Evolutionary conservation across 306 rosid species (phyloP).

Genomic region (Pyrus bretschneideri): DNA sequence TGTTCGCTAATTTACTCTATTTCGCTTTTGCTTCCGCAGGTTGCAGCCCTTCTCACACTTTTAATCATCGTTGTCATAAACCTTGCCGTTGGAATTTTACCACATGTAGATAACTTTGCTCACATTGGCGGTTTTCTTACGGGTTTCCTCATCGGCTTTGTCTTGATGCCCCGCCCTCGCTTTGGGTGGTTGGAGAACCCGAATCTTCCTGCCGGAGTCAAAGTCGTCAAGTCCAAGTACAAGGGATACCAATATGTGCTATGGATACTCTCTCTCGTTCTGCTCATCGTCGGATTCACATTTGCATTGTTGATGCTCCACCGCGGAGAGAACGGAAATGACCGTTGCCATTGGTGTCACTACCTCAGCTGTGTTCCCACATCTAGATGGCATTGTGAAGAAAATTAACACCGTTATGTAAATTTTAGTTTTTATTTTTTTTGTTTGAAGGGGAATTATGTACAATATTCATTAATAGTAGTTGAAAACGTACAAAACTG

Average conservation of each 20-base stretch:
- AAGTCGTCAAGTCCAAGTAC: slow-evolving; percentile 49
- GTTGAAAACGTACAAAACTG: no score
- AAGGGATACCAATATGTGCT: slow-evolving; percentile 64
- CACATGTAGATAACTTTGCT: slow-evolving; percentile 78
- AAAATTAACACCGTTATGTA: slow-evolving; percentile 6
- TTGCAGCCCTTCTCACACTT: slow-evolving; percentile 63
- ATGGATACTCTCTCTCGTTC: slow-evolving; percentile 46
- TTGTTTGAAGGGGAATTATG: no score
- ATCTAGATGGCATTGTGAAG: slow-evolving; percentile 59
- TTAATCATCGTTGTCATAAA: slow-evolving; percentile 55
- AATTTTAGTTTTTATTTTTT: background rate
- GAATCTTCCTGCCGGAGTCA: slow-evolving; percentile 38
- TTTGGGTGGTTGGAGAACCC: slow-evolving; percentile 54
- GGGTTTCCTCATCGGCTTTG: slow-evolving; percentile 73
- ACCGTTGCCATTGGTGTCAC: slow-evolving; percentile 74
- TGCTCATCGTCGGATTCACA: slow-evolving; percentile 48
- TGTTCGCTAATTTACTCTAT: background rate
- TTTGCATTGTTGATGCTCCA: slow-evolving; percentile 59
- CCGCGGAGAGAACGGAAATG: slow-evolving; percentile 47
- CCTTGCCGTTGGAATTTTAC: slow-evolving; percentile 76
- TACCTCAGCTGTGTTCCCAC: slow-evolving; percentile 65
- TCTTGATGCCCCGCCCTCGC: slow-evolving; percentile 71
- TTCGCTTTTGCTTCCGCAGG: slow-evolving; percentile 35
- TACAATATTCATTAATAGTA: no score
- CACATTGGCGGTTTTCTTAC: slow-evolving; percentile 77